Conservation (phyloP, 768 basidiomycete genomes). For the Amanita rimosa region DNA sequence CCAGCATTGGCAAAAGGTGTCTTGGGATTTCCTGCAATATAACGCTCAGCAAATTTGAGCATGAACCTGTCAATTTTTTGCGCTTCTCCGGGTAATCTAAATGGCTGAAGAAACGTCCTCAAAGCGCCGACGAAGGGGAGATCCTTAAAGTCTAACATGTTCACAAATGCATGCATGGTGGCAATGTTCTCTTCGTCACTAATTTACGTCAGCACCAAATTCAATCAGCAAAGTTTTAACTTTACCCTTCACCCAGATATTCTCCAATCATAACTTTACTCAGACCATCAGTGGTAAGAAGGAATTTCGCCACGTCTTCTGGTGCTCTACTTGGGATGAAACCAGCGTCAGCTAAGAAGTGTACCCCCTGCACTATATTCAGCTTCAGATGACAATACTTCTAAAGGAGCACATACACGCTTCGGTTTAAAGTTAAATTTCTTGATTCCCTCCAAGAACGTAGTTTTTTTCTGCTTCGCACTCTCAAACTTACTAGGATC, state of each 20-base stretch:
- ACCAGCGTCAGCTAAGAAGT: conserved; percentile 80
- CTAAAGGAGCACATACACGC: conserved; percentile 38
- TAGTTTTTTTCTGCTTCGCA: conserved; percentile 95
- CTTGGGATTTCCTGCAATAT: conserved; percentile 78
- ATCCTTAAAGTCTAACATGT: conserved; percentile 78
- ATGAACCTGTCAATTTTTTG: conserved; percentile 99
- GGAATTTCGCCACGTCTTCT: conserved; percentile 72
- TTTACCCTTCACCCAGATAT: conserved; percentile 94
- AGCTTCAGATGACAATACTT: background rate
- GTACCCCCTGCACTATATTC: conserved; percentile 51
- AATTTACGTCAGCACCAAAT: conserved; percentile 5
- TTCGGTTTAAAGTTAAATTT: conserved; percentile 99
- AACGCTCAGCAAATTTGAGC: conserved; percentile 97
- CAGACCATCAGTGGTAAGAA: conserved; percentile 82
- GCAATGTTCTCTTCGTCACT: conserved; percentile 87
- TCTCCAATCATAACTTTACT: conserved; percentile 96
- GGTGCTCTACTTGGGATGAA: conserved; percentile 71
- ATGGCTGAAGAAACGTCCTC: conserved; percentile 83
- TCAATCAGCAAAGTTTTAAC: background rate
- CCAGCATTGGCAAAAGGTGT: conserved; percentile 92
- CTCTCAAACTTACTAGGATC: conserved; percentile 90
- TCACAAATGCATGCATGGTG: conserved; percentile 97
- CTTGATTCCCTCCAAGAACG: conserved; percentile 86
- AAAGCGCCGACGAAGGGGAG: conserved; percentile 83
- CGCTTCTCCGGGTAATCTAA: conserved; percentile 93